A percentile compares a stretch with the other conserved stretches of the same genome.
These are phyloP conservation scores for Ophiostoma novo-ulmi DNA, from an alignment of 2,329 filamentous ascomycete genomes.

Conservation along the genomic window DNA sequence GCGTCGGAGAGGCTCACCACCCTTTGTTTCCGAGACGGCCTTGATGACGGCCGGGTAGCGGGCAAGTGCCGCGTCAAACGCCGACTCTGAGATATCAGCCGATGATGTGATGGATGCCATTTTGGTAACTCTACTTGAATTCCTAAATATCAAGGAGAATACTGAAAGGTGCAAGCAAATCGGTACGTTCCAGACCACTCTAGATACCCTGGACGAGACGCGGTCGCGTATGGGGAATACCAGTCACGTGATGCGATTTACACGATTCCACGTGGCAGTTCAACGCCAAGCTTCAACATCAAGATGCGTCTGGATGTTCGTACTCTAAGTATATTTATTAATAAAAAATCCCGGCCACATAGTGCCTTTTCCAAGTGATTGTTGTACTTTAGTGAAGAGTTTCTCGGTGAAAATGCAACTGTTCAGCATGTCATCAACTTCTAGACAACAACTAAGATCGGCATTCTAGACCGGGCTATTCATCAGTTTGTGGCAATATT, in stretches of 20 bases:
- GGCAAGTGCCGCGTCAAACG: constrained; percentile 20
- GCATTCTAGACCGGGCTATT: not conserved
- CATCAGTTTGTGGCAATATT: not conserved
- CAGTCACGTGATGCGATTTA: not conserved
- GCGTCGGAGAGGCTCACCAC: constrained; percentile 33
- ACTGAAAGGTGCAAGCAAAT: no score
- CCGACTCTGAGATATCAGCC: constrained; percentile 15
- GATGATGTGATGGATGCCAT: constrained; percentile 15
- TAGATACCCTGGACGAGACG: not conserved
- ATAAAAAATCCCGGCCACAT: not conserved
- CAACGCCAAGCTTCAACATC: not conserved
- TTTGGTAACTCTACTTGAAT: not conserved
- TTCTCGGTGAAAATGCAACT: not conserved
- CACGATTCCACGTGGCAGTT: not conserved
- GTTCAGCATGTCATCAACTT: not conserved
- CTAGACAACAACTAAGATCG: not conserved
- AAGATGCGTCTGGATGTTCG: not conserved
- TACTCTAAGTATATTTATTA: not conserved
- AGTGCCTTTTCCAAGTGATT: not conserved
- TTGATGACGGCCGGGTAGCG: constrained; percentile 37
- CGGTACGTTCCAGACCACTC: no score
- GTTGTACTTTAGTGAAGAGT: no score
- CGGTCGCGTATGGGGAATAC: not conserved
- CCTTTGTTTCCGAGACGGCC: constrained; percentile 43
- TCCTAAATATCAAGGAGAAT: no score